A percentile compares a stretch with the other conserved stretches of the same genome.
Evolutionary conservation across 768 basidiomycete genomes (phyloP).

Genomic region (Kwoniella botswanensis): DNA sequence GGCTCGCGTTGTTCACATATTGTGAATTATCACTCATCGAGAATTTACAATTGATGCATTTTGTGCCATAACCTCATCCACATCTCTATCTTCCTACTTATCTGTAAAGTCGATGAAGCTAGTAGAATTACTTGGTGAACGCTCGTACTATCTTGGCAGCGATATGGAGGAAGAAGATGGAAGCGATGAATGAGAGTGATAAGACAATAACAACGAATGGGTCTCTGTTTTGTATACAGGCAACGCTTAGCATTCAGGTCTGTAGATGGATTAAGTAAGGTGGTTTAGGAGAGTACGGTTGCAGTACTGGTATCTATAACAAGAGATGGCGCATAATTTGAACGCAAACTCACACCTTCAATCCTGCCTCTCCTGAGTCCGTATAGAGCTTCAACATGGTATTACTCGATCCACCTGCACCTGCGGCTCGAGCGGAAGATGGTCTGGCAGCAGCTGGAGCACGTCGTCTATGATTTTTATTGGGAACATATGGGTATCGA

Average conservation of each 20-base stretch:
- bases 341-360: slow-evolving; percentile 80
- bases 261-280: not conserved
- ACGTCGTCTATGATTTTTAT: slow-evolving; percentile 47
- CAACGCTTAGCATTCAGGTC: not conserved
- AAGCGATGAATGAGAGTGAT: slow-evolving; percentile 94
- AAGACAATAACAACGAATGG: slow-evolving; percentile 96
- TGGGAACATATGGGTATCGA: not conserved
- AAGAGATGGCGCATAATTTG: no score
- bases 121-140: slow-evolving; percentile 72
- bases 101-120: not conserved
- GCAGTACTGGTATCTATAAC: not conserved
- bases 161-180: slow-evolving; percentile 98
- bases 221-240: slow-evolving; percentile 65
- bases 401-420: slow-evolving; percentile 93
- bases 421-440: slow-evolving; percentile 86
- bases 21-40: not conserved
- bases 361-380: slow-evolving; percentile 87
- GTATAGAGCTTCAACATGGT: slow-evolving; percentile 99
- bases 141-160: slow-evolving; percentile 90
- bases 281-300: not conserved
- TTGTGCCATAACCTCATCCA: not conserved
- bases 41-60: not conserved
- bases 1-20: no score
- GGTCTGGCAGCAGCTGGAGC: slow-evolving; percentile 65
- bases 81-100: not conserved